phyloP scores from a whole-genome alignment of 78 protist species.

The Emiliania huxleyi region DNA sequence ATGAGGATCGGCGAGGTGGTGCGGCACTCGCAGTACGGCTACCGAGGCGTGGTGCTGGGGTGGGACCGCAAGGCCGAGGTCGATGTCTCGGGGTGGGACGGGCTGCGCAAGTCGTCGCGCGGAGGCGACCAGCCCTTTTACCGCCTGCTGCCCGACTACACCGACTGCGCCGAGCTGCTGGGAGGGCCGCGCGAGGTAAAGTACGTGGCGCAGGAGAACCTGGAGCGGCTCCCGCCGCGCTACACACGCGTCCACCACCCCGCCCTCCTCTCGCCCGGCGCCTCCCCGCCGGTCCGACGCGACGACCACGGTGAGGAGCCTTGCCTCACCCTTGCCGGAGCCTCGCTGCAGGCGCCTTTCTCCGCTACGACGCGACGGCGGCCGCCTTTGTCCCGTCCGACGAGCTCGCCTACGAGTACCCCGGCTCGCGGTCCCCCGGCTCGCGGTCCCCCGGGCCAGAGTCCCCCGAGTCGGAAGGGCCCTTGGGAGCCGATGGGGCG shows the following conservation, averaged over 20 bases:
- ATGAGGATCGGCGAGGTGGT: not conserved
- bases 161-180: not conserved
- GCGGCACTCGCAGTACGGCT: not conserved
- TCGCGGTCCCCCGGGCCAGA: no score
- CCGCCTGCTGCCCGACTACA: not conserved
- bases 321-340: no score
- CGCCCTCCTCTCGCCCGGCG: no score
- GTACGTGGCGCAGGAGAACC: constrained; percentile 13
- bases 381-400: not conserved
- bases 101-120: not conserved
- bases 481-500: no score
- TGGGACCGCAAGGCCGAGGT: not conserved
- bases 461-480: no score
- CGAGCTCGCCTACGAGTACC: not conserved
- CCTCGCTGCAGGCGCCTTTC: not conserved
- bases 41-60: not conserved
- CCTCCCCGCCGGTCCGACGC: no score
- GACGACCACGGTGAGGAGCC: no score
- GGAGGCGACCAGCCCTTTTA: constrained; percentile 18
- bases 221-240: not conserved
- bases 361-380: not conserved
- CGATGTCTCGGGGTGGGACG: not conserved
- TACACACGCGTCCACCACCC: not conserved
- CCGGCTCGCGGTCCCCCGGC: not conserved
- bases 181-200: not conserved